Percentiles rank a stretch among this genome's conserved stretches.
phyloP scores from a whole-genome alignment of 1,284 basidiomycete species.

The Ustilago xerochloae region DNA sequence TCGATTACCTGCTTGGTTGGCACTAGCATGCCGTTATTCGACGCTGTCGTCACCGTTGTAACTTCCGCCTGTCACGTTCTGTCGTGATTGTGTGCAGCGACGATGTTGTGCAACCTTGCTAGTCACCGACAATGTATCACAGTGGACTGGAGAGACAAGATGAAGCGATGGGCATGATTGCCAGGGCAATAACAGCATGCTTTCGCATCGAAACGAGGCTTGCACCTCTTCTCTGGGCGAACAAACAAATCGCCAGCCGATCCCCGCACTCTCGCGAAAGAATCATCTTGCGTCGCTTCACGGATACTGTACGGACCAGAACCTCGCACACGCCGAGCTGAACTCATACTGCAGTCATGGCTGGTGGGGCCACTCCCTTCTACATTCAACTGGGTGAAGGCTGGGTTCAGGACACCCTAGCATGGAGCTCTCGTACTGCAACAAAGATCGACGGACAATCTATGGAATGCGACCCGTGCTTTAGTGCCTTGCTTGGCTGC shows the following conservation, averaged over 20 bases:
- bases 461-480: neutral
- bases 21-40: neutral
- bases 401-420: no score
- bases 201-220: neutral
- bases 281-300: no score
- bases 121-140: neutral
- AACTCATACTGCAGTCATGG: no score
- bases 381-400: no score
- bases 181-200: neutral
- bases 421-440: no score
- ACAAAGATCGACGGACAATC: neutral
- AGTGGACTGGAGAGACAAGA: neutral
- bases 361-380: no score
- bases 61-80: neutral
- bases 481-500: neutral
- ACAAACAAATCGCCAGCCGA: conserved; percentile 1
- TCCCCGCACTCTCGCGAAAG: conserved; percentile 1
- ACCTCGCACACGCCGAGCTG: no score
- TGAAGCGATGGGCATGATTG: neutral
- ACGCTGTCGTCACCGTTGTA: neutral
- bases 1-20: neutral
- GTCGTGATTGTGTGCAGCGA: neutral
- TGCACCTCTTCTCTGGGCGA: neutral
- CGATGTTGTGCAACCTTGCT: neutral
- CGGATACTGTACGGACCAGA: no score